These are phyloP conservation scores for Alternaria consortialis DNA, from an alignment of 2,329 filamentous ascomycete species.

Conservation along the genomic window DNA sequence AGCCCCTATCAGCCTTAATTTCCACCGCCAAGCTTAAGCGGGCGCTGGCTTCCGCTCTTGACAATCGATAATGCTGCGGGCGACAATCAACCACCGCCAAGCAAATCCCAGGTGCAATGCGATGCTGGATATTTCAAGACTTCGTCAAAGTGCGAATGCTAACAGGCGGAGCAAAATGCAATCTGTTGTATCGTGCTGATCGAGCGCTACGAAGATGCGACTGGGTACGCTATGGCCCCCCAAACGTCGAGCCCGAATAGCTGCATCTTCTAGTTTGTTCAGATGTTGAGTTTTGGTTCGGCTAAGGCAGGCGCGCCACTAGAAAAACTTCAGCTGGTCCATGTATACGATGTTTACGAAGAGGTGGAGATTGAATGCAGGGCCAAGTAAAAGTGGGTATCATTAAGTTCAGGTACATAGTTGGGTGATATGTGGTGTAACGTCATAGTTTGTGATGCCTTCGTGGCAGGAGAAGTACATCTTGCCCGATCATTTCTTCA, in stretches of 20 bases:
- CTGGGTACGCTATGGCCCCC: not conserved
- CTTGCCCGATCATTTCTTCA: slow-evolving; percentile 52
- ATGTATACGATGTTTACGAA: not conserved
- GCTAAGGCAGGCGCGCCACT: slow-evolving; percentile 1
- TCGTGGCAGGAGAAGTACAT: not conserved
- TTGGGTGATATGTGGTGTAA: not conserved
- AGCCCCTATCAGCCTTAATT: slow-evolving; percentile 11
- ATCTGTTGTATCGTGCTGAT: not conserved
- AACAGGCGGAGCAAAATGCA: not conserved
- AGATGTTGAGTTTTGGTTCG: not conserved
- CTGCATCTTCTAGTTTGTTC: not conserved
- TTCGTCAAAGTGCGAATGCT: not conserved
- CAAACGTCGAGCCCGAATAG: not conserved
- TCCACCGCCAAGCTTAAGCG: slow-evolving; percentile 13
- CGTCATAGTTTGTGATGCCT: not conserved
- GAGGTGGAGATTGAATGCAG: slow-evolving; percentile 1
- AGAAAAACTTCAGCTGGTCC: not conserved
- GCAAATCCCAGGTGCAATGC: not conserved
- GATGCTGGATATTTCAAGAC: not conserved
- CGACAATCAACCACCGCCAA: slow-evolving; percentile 1
- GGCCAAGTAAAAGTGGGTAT: slow-evolving; percentile 22
- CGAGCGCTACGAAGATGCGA: not conserved
- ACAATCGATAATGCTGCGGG: slow-evolving; percentile 8
- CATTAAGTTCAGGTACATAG: slow-evolving; percentile 8
- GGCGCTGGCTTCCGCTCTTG: slow-evolving; percentile 6